Evolutionary conservation across 2,329 filamentous ascomycete genomes (phyloP), one percentile per base, ranked within the genome.

Genomic region (Tolypocladium ovalisporum): DNA sequence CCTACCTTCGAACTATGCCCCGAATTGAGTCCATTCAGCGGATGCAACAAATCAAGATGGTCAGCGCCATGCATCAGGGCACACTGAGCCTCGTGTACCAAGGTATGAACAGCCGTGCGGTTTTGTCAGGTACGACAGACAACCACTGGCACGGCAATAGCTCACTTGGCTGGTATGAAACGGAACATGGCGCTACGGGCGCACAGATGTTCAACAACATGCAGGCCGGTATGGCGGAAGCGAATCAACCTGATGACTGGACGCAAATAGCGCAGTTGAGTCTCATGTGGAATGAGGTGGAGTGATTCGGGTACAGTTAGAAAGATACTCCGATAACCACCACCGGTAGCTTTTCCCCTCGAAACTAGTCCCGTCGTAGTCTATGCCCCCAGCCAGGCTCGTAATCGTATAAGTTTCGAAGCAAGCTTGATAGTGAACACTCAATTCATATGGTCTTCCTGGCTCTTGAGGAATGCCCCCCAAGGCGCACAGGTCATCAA

Each of bases 351-450:
- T 36, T n/a, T 61, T 59, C 3, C 56, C 59, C 6, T 54, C 13
- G 13, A 65, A 64, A 24, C 73, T 65, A 1, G 71, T 71, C 3
- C 74, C 75, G 63, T 78, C 76, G 55, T 70, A 76, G 60, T 79
- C 76, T 47, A 68, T 63, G 0, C 69, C 72, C 59, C 68, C 72
- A 4, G 65, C 68, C 2, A 70, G 66, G 54, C 72, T 66, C 2
- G 60, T 54, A 44, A 78, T 61, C 2, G 73, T 76, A 60, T 78
- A 79, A 59, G 79, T 77, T 1, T 70, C 75, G 61, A 76, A 77
- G 64, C 76, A 79, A 40, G 72, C 74, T 60, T 72, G 78, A 17
- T 76, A 65, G 64, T 78, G 79, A 60, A 79, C 78, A 34, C 72
- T 71, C 60, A 75, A 54, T 49, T 67, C 64, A 52, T 70, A 68